These are phyloP conservation scores for Cryptococcus wingfieldii DNA, from an alignment of 1,284 basidiomycete species.

Conservation along the genomic window DNA sequence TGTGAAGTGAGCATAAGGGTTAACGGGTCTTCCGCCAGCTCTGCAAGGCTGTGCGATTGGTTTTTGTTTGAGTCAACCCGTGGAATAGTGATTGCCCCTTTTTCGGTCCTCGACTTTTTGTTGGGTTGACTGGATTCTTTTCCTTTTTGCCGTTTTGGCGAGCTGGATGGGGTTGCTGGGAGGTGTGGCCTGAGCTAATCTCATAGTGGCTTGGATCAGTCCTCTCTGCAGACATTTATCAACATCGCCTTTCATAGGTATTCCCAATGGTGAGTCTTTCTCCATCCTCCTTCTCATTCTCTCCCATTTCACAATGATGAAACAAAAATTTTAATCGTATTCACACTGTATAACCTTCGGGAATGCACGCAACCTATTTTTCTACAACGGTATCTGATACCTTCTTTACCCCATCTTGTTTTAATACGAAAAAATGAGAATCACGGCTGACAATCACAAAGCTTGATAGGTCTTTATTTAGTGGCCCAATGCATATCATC, in stretches of 20 bases:
- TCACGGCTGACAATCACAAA: not conserved
- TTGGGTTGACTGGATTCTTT: conserved; percentile 4
- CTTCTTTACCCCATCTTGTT: conserved; percentile 5
- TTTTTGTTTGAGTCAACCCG: conserved; percentile 50
- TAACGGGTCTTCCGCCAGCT: conserved; percentile 42
- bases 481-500: not conserved
- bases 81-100: conserved; percentile 33
- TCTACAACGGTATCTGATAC: conserved; percentile 48
- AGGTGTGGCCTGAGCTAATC: conserved; percentile 3
- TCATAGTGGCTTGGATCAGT: not conserved
- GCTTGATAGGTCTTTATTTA: not conserved
- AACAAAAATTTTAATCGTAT: conserved; percentile 49
- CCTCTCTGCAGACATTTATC: conserved; percentile 8
- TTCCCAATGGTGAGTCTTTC: conserved; percentile 16
- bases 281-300: conserved; percentile 4
- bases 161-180: conserved; percentile 1
- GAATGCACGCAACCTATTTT: conserved; percentile 37
- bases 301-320: conserved; percentile 34
- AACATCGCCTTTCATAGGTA: not conserved
- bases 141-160: conserved; percentile 14
- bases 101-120: not conserved
- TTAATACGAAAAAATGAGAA: not conserved
- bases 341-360: conserved; percentile 48
- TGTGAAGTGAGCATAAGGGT: conserved; percentile 3
- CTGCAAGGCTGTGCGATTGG: conserved; percentile 46